Conservation (phyloP, 202 grass and related monocot genomes). For the Panicum virgatum region DNA sequence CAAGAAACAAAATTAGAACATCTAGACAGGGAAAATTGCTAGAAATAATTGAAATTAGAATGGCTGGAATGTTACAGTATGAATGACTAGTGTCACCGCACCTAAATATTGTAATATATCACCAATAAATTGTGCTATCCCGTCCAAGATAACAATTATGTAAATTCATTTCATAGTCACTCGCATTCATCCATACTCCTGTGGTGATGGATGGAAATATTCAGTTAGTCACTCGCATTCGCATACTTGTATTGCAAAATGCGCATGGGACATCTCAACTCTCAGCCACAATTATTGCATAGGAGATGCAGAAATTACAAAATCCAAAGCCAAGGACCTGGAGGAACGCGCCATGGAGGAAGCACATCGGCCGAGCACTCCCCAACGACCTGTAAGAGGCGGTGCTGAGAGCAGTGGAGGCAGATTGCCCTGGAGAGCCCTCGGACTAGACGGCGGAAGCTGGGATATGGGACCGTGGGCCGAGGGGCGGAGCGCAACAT, state of each 20-base stretch:
- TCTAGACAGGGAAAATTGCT: background rate
- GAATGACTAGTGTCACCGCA: background rate
- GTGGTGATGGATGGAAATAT: background rate
- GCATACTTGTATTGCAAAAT: background rate
- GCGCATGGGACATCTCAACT: background rate
- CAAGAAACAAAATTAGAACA: constrained; percentile 14
- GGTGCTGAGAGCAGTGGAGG: background rate
- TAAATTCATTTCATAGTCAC: background rate
- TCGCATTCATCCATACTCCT: background rate
- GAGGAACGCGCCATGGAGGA: background rate
- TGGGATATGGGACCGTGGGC: background rate
- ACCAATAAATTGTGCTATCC: background rate
- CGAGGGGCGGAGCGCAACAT: background rate
- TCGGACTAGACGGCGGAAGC: background rate
- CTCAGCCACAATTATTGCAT: background rate
- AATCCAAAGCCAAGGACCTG: background rate
- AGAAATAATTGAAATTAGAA: background rate
- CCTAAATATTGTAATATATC: background rate
- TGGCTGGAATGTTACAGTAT: background rate
- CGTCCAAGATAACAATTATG: background rate
- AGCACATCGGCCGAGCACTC: background rate
- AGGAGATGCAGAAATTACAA: background rate
- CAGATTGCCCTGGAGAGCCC: background rate
- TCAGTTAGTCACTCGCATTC: background rate
- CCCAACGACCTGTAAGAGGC: background rate